Evolutionary conservation across 2,329 filamentous ascomycete species (phyloP).

Genomic region (Cadophora sp.): DNA sequence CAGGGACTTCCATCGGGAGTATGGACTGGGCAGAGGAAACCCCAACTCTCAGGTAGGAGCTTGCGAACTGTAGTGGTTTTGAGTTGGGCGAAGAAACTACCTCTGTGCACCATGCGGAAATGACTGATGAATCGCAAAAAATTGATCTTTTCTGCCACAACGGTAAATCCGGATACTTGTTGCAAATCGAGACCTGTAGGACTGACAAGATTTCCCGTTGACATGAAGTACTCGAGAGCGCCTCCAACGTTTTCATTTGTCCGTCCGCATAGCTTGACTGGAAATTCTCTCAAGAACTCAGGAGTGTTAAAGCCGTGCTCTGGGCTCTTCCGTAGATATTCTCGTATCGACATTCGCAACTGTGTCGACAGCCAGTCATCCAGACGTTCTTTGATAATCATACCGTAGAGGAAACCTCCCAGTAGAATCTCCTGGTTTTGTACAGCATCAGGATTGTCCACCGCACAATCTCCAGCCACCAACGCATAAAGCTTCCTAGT

Average conservation of each 20-base stretch:
- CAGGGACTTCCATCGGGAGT: conserved; percentile 96
- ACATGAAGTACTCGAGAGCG: conserved; percentile 91
- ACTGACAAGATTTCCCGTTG: conserved; percentile 92
- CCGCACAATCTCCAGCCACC: conserved; percentile 88
- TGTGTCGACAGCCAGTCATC: conserved; percentile 79
- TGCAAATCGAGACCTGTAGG: conserved; percentile 92
- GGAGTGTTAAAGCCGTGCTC: conserved; percentile 78
- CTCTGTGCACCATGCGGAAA: conserved; percentile 98
- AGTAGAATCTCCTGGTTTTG: conserved; percentile 96
- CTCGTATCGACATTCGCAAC: conserved; percentile 59
- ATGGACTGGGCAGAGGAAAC: conserved; percentile 95
- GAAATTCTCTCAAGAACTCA: conserved; percentile 81
- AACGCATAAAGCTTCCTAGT: conserved; percentile 92
- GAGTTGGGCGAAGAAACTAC: conserved; percentile 96
- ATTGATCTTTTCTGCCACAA: conserved; percentile 98
- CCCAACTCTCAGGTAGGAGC: conserved; percentile 95
- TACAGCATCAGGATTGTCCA: conserved; percentile 95
- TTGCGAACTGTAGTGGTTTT: conserved; percentile 98
- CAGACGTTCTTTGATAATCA: conserved; percentile 92
- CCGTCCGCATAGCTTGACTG: conserved; percentile 76
- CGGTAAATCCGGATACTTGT: conserved; percentile 92
- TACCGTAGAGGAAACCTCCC: conserved; percentile 91
- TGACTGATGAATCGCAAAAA: conserved; percentile 98
- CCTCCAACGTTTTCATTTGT: conserved; percentile 90
- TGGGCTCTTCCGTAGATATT: conserved; percentile 61